Evolutionary conservation across 257 asterid species (phyloP).

Genomic region (Solanum etuberosum): DNA sequence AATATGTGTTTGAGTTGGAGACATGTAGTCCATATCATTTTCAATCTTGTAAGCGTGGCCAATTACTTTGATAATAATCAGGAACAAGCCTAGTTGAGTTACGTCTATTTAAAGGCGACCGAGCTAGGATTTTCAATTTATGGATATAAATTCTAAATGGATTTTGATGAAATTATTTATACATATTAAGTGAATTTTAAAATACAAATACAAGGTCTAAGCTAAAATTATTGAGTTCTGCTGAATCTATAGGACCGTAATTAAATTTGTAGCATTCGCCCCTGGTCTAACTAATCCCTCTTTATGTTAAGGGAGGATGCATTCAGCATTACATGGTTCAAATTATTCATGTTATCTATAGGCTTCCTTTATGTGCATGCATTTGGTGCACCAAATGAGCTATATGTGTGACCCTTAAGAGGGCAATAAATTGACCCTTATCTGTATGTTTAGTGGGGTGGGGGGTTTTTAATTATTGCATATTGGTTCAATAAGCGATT

Average conservation of each 20-base stretch:
- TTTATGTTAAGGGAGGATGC: not conserved
- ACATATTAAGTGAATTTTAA: not conserved
- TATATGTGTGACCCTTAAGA: not conserved
- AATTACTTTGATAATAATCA: not conserved
- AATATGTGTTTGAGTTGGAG: not conserved
- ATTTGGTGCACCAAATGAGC: not conserved
- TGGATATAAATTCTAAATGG: not conserved
- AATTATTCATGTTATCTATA: not conserved
- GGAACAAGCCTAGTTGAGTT: not conserved
- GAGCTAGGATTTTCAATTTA: not conserved
- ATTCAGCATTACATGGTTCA: not conserved
- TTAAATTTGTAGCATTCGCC: not conserved
- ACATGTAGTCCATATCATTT: not conserved
- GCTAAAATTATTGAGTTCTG: not conserved
- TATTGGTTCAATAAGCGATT: not conserved
- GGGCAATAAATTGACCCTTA: not conserved
- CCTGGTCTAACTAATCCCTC: not conserved
- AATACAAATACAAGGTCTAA: not conserved
- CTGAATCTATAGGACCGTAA: not conserved
- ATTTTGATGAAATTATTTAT: not conserved
- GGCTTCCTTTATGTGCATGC: not conserved
- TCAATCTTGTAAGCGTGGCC: not conserved
- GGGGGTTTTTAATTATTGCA: not conserved
- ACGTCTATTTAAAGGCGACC: fast-evolving
- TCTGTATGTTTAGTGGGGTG: not conserved